phyloP scores from a whole-genome alignment of 1,139 yeast genomes.

The Candida sanyaensis region DNA sequence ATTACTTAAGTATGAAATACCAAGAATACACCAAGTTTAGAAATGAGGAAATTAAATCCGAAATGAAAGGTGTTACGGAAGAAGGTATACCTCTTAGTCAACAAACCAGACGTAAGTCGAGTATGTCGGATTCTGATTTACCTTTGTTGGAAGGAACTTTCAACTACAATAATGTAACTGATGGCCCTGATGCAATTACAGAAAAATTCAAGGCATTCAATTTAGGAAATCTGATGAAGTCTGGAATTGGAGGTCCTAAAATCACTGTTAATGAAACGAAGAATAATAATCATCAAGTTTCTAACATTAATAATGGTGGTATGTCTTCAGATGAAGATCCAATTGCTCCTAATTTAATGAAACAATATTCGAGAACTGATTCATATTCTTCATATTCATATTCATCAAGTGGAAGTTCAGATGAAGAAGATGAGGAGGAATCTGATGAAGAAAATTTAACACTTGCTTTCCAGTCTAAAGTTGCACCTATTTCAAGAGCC shows the following conservation, averaged over 20 bases:
- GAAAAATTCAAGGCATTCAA: slow-evolving; percentile 42
- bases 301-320: not conserved
- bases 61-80: slow-evolving; percentile 4
- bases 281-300: not conserved
- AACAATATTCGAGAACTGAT: slow-evolving; percentile 5
- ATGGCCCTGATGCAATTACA: slow-evolving; percentile 19
- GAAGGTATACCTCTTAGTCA: not conserved
- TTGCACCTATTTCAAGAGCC: slow-evolving; percentile 38
- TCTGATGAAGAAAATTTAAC: slow-evolving; percentile 52
- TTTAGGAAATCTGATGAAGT: slow-evolving; percentile 39
- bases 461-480: slow-evolving; percentile 50
- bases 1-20: slow-evolving; percentile 41
- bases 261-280: not conserved
- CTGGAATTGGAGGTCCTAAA: slow-evolving; percentile 9
- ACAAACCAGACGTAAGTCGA: slow-evolving; percentile 14
- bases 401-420: slow-evolving; percentile 15
- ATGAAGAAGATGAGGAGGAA: slow-evolving; percentile 27
- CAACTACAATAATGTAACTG: slow-evolving; percentile 2
- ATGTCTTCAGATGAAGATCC: slow-evolving; percentile 17
- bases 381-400: slow-evolving; percentile 13
- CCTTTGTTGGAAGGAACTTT: not conserved
- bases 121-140: slow-evolving; percentile 15
- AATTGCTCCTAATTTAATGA: slow-evolving; percentile 20
- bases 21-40: slow-evolving; percentile 28
- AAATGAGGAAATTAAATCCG: slow-evolving; percentile 9